A percentile compares a stretch with the other conserved stretches of the same genome.
phyloP scores from a whole-genome alignment of 768 basidiomycete species.

The Naematelia encephala region DNA sequence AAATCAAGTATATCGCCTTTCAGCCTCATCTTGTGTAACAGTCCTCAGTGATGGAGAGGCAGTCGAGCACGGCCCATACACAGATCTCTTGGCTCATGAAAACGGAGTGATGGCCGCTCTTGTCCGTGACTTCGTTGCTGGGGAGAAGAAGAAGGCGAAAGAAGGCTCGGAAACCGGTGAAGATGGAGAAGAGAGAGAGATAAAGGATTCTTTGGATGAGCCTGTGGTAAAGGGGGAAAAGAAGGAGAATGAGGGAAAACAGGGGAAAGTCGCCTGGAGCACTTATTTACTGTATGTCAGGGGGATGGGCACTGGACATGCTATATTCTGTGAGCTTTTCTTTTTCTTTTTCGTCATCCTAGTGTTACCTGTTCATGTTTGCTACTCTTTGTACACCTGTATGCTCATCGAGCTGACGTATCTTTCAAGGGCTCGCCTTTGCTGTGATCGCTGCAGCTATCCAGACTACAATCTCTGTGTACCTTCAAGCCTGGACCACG shows the following conservation, averaged over 20 bases:
- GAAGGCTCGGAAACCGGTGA: neutral
- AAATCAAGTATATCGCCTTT: conserved; percentile 28
- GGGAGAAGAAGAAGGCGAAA: conserved; percentile 1
- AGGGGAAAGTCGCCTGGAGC: conserved; percentile 17
- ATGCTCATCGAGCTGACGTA: no score
- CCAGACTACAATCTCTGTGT: conserved; percentile 9
- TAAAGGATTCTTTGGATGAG: neutral
- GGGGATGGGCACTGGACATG: conserved; percentile 13
- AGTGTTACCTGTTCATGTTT: neutral
- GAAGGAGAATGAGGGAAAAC: neutral
- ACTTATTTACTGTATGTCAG: conserved; percentile 18
- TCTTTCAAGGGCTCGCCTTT: conserved; percentile 12
- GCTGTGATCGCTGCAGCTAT: conserved; percentile 6
- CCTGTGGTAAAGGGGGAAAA: neutral
- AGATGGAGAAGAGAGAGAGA: neutral
- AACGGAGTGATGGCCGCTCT: conserved; percentile 4
- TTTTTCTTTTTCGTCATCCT: neutral
- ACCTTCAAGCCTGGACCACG: conserved; percentile 24
- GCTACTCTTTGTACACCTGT: neutral
- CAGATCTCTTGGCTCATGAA: conserved; percentile 5
- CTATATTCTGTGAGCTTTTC: conserved; percentile 11
- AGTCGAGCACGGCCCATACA: conserved; percentile 21
- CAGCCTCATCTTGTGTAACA: conserved; percentile 17
- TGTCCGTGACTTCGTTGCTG: conserved; percentile 6
- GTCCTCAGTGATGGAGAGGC: conserved; percentile 15